These are phyloP conservation scores for Candida dendrica DNA, from an alignment of 805 yeast genomes.

Conservation along the genomic window DNA sequence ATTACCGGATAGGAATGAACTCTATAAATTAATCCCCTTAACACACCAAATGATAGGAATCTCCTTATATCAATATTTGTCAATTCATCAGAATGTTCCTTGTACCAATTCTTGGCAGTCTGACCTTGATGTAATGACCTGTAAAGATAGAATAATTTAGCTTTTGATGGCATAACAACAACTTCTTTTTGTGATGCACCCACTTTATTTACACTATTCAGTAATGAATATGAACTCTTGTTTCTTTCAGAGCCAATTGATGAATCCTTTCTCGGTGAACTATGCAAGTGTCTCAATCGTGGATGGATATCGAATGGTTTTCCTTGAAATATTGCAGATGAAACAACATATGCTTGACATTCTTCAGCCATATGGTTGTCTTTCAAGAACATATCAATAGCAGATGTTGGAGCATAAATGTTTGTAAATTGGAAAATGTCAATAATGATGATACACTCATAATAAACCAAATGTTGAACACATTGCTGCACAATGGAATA, in stretches of 20 bases:
- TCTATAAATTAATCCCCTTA: conserved; percentile 75
- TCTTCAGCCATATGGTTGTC: conserved; percentile 65
- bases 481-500: conserved; percentile 74
- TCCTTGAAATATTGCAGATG: conserved; percentile 28
- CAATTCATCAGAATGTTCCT: conserved; percentile 51
- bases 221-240: conserved; percentile 1
- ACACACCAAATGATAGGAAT: conserved; percentile 79
- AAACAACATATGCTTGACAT: conserved; percentile 75
- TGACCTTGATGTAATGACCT: conserved; percentile 72
- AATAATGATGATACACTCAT: conserved; percentile 72
- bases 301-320: conserved; percentile 25
- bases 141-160: conserved; percentile 66
- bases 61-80: conserved; percentile 72
- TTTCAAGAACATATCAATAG: conserved; percentile 58
- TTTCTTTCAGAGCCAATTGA: conserved; percentile 1
- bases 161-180: conserved; percentile 47
- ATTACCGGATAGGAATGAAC: conserved; percentile 63
- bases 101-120: conserved; percentile 75
- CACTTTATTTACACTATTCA: neutral
- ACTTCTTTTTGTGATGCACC: conserved; percentile 4
- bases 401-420: conserved; percentile 83
- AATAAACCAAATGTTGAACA: conserved; percentile 85
- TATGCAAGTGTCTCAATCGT: conserved; percentile 4
- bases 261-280: conserved; percentile 3
- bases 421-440: conserved; percentile 89